Evolutionary conservation across 2,329 filamentous ascomycete genomes (phyloP), one percentile per base, ranked within the genome.

Genomic region (Hymenoscyphus repandus): DNA sequence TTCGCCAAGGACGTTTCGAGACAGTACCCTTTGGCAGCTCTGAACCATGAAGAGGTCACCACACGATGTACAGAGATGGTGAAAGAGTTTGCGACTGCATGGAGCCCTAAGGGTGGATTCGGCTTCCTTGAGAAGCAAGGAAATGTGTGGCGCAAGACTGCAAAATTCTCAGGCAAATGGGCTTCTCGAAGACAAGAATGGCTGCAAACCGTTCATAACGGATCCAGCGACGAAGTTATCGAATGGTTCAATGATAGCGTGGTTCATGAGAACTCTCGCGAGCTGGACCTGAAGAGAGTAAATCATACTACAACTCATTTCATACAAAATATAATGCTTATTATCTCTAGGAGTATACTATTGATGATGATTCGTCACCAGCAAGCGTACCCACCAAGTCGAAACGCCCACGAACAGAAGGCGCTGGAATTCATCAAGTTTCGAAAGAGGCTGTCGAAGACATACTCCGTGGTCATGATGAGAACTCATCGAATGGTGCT

Each of bases 111-210:
- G 11, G 31, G 17, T 34, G 49, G 49, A 7, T 51, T 12, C 27
- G 49, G 49, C 17, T 51, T 51, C 32, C 39, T 51, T 5, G 22
- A 42, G 9, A 31, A 47, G 6, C 20, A 22, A 3, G 32, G 13
- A 13, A 33, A 22, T 17, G 18, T 12, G 15, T 10, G 13, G 6
- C 33, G 22, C 4, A 51, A 47, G n/a, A 38, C n/a, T 22, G n/a
- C 37, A 6, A 32, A 36, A 32, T 51, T 51, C 43, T 37, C 47
- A 18, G 31, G 27, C 12, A 37, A 30, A n/a, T 51, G 49, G 49
- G 15, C 22, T 10, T 12, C 15, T 39, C 38, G 49, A 15, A 30
- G 49, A 33, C 27, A n/a, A 13, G 17, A 31, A 13, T 51, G 49
- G 49, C 20, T 51, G 4, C 12, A 51, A n/a, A 30, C 17, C 12